Percentiles rank a stretch among this genome's conserved stretches.
phyloP scores from a whole-genome alignment of 2,329 filamentous ascomycete species.

The Knufia fluminis region DNA sequence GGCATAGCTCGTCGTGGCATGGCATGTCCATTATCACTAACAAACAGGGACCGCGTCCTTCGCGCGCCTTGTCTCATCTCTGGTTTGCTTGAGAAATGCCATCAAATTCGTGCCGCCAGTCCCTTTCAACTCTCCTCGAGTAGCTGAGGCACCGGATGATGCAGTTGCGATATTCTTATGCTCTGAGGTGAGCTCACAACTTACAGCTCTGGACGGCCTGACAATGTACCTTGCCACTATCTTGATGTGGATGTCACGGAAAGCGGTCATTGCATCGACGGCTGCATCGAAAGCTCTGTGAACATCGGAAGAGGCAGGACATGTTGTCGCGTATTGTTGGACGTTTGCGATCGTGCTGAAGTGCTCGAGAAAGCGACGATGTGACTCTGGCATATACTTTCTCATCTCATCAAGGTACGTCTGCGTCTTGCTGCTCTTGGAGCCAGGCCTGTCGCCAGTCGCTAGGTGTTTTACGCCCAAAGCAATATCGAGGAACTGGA shows the following conservation, averaged over 20 bases:
- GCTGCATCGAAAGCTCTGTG: constrained; percentile 39
- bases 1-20: too few species aligned
- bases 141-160: constrained; percentile 28
- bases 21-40: neutral
- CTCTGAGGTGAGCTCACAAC: constrained; percentile 13
- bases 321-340: too few species aligned
- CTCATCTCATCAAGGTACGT: constrained; percentile 40
- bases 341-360: constrained; percentile 39
- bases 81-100: constrained; percentile 44
- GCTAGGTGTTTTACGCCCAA: constrained; percentile 42
- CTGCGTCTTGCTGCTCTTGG: neutral
- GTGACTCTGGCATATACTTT: constrained; percentile 46
- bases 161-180: constrained; percentile 37
- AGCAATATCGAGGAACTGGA: constrained; percentile 46
- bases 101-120: constrained; percentile 47
- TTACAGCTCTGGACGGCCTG: constrained; percentile 29
- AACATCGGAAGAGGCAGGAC: constrained; percentile 29
- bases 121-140: constrained; percentile 30
- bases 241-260: constrained; percentile 45
- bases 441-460: constrained; percentile 22
- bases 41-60: neutral
- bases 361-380: constrained; percentile 42
- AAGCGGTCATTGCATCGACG: constrained; percentile 35
- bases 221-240: constrained; percentile 47
- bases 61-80: constrained; percentile 38